Base-by-base conservation (phyloP, 75 land plant genomes). In the Pinus tabuliformis region DNA sequence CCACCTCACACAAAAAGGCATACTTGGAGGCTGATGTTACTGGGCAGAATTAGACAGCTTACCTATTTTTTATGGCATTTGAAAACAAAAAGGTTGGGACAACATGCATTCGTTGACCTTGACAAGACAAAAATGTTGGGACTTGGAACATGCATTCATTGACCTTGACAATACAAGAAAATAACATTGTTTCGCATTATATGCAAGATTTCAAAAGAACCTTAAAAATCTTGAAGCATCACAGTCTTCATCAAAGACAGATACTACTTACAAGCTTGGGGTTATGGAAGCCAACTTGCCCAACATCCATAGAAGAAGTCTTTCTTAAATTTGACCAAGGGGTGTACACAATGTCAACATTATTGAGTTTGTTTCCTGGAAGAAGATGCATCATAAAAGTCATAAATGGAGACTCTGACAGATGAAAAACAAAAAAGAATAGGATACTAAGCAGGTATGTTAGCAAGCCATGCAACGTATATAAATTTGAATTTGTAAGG, bases 251-350 rank as follows among this genome's bases (percentile, higher is more conserved):
- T 58, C n/a, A 3, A 20, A 68, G 11, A 20, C 4, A 39, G 42
- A 62, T 20, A 58, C 22, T 20, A 62, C 87, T 85, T 61, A 96
- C 99, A 88, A 92, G 90, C 80, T 96, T 96, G 28, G 93, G 63
- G 76, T 89, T 97, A 87, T 97, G 88, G 79, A 97, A 97, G 63
- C 99, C 99, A 85, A 97, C 95, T 95, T 97, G 99, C 22, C 99
- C 99, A 83, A 97, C 98, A 80, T 97, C 99, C 99, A 97, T 97
- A 39, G 98, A 84, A 70, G 93, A 83, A 74, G 98, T 91, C 87
- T 97, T 97, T 83, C 91, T 90, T 83, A 97, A 83, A 83, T 97
- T 97, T 70, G 49, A 83, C 99, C 99, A 97, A 5, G 99, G 99
- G n/a, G 99, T 97, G 66, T 97, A 97, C 45, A 97, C 99, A 81